Evolutionary conservation across 257 asterid genomes (phyloP).

Genomic region (Asclepias syriaca): DNA sequence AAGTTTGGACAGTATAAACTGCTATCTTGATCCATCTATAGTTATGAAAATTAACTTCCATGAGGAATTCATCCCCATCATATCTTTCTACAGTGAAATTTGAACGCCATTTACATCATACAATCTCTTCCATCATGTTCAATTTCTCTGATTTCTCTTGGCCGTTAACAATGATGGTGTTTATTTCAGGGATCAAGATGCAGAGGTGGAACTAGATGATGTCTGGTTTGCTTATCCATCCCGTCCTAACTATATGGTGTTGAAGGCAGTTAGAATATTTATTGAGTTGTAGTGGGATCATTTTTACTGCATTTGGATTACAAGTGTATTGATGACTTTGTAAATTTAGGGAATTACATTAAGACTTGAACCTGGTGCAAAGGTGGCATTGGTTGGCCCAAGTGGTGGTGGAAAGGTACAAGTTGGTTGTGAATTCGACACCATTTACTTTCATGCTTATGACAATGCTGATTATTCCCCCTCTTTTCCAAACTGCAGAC

Average conservation of each 20-base stretch:
- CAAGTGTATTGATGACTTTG: background rate
- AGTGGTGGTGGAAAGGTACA: constrained; percentile 94
- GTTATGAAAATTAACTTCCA: background rate
- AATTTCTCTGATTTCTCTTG: background rate
- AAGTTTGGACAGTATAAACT: background rate
- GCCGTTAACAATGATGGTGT: background rate
- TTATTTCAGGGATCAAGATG: constrained; percentile 55
- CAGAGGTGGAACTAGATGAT: constrained; percentile 70
- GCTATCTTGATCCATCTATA: background rate
- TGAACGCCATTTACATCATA: background rate
- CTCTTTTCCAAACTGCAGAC: constrained; percentile 43
- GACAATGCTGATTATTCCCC: background rate
- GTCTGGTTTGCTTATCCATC: constrained; percentile 95
- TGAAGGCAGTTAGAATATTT: constrained; percentile 45
- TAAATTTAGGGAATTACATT: constrained; percentile 61
- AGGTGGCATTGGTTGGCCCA: constrained; percentile 89
- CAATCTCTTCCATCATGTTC: background rate
- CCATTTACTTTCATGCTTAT: background rate
- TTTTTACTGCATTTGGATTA: background rate
- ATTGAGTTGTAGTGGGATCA: background rate
- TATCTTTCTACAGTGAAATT: background rate
- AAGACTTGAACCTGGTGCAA: constrained; percentile 61
- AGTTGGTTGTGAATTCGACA: background rate
- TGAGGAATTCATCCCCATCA: background rate
- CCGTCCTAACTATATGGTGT: constrained; percentile 73